Percentiles rank a stretch among this genome's conserved stretches.
phyloP scores from a whole-genome alignment of 331 rosid genomes.

The Malus hybrid region DNA sequence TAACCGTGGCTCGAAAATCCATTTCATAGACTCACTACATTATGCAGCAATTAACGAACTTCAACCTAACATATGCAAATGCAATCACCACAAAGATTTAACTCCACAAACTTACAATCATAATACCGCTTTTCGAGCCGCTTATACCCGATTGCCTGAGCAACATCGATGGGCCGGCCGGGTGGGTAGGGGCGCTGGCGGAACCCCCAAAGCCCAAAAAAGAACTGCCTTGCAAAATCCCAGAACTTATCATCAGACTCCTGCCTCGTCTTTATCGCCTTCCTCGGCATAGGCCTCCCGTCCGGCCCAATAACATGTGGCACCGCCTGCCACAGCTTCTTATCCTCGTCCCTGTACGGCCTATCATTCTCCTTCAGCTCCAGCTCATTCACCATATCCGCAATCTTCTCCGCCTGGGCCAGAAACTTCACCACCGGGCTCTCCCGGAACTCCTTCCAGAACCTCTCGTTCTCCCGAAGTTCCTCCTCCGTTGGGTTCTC shows the following conservation, averaged over 20 bases:
- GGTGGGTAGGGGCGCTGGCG: slow-evolving; percentile 85
- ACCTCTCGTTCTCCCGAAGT: not conserved
- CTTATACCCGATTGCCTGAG: slow-evolving; percentile 89
- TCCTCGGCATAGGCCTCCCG: slow-evolving; percentile 90
- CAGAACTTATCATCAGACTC: slow-evolving; percentile 63
- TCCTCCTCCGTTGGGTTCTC: too few species aligned
- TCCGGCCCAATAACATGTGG: slow-evolving; percentile 74
- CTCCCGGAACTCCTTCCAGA: slow-evolving; percentile 30
- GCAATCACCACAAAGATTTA: not conserved
- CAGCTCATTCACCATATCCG: slow-evolving; percentile 44
- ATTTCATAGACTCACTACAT: not conserved
- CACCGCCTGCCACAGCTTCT: slow-evolving; percentile 54
- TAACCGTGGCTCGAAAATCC: not conserved
- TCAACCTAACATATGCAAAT: not conserved
- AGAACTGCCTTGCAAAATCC: slow-evolving; percentile 84
- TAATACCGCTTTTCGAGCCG: slow-evolving; percentile 71
- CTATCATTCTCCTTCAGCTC: slow-evolving; percentile 60
- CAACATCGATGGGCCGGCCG: slow-evolving; percentile 73
- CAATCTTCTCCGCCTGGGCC: slow-evolving; percentile 48
- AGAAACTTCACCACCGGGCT: slow-evolving; percentile 59
- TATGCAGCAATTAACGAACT: not conserved
- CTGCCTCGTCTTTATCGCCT: slow-evolving; percentile 33
- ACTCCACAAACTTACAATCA: slow-evolving; percentile 65
- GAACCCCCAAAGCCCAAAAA: slow-evolving; percentile 83
- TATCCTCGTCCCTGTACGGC: slow-evolving; percentile 57